Evolutionary conservation across 306 rosid species (phyloP), one percentile per base, ranked within the genome.

Genomic region (Prunus mira): DNA sequence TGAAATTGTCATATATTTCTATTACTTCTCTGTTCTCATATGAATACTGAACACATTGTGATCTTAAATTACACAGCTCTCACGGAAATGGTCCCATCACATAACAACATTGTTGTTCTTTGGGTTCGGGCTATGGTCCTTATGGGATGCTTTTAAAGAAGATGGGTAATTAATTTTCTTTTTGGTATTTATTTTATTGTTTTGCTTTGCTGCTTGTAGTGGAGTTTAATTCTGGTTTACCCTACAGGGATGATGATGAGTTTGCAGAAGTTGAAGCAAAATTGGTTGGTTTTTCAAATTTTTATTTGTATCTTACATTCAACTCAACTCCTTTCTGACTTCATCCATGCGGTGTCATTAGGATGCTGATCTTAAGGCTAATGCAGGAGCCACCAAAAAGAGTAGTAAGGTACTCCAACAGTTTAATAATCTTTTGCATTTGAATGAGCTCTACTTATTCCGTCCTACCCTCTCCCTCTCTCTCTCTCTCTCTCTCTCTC

Each of bases 221-320:
- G 52, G 67, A 66, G 52, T 24, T 56, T 76, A 25, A 79, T 81
- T 58, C 51, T 81, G 51, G 32, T 83, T 90, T 71, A 49, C 76
- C 69, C 57, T 20, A 73, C 89, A 95, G 97, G 84, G 98, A 90
- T 30, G 51, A 84, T 5, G 97, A 90, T 79, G 97, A 95, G 71
- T 80, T 95, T 71, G 97, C 97, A 77, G 98, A 95, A 90, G 98
- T 90, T 69, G 97, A 95, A 90, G 97, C 91, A 46, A 30, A 92
- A 84, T 74, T 92, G 97, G 98, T 92, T 76, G 57, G 85, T 72
- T 67, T 80, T 80, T 69, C 46, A 22, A 9, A 1, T 45, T 25
- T 72, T 71, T 45, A 82, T 70, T 62, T 49, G 24, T 57, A 28
- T 27, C 62, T 72, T 77, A 56, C 25, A 72, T 80, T 51, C 69